Base-by-base conservation (phyloP, 352 stramenopile genomes). In the Globisporangium emineosum region DNA sequence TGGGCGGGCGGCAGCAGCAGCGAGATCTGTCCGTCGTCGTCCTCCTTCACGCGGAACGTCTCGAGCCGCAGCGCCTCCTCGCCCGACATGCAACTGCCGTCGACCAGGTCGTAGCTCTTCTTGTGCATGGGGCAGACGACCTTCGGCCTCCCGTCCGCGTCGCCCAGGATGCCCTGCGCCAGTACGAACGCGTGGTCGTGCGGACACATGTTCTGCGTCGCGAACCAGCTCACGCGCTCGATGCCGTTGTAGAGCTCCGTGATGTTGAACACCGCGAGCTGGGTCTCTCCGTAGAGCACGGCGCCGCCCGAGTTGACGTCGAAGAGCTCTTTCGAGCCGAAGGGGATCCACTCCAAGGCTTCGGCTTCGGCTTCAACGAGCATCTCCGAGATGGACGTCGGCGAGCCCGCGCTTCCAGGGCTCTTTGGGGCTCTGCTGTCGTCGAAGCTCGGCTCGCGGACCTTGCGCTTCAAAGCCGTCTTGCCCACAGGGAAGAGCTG, bases 201-300 rank as follows among this genome's bases (percentile, higher is more conserved):
- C 7, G 91, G 90, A 64, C 90, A 98, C 86, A 98, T 96, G 67
- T 98, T 97, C 74, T 98, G 93, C 53, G 90, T 97, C 61, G 86
- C 90, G 65, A 92, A 96, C 89, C 88, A 97, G 69, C 90, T 87
- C 27, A 87, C 75, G 23, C 78, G 76, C 45, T 78, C 82, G 70
- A 86, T 80, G 43, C 77, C 77, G 52, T 86, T 82, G 66, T 67
- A 82, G 66, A 77, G 66, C 67, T 82, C 75, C 1, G 63, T 64
- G 51, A 95, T 90, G 73, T 97, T 97, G 70, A 97, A 98, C 17
- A 98, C 78, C 19, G 90, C 90, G 25, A 98, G 70, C 71, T 98
- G 90, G 7, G 87, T 90, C 57, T 96, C 86, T 37, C 92, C 90
- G 68, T 97, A 97, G 9, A 96, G 73, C 47, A 98, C 84, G 0